Base-by-base conservation (phyloP, 495 filamentous ascomycete genomes). In the Penicillium malachiteum region DNA sequence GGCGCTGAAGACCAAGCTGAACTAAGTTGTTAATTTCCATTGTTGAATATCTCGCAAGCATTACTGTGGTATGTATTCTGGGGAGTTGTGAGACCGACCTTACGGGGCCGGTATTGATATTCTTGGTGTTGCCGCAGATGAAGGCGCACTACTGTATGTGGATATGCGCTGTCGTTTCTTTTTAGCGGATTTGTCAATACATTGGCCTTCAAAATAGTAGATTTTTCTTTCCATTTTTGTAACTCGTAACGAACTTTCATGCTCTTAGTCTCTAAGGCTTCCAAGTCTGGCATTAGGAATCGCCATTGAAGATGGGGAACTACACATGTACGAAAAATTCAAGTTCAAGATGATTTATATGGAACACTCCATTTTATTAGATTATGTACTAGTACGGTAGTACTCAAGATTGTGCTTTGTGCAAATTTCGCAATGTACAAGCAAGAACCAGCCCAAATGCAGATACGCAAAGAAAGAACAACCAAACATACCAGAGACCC, bases 1-100 rank as follows among this genome's bases (percentile, higher is more conserved):
- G 40, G 66, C 74, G 16, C 68, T 79, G 39, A 77, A 77, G 66
- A 68, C 65, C 60, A 77, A 78, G 57, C 54, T 74, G 56, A 67
- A 59, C 54, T 76, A 68, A 55, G 37, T 18, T 46, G 30, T 48
- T 45, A 30, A 16, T 45, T 14, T 18, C 35, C 34, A 47, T 50
- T 18, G 26, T 52, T 38, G 17, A 49, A n/a, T 41, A n/a, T 7
- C 49, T 44, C 55, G 44, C 40, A 38, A 18, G 11, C 41, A 40
- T 30, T 55, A 31, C 21, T 53, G 48, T 56, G 21, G 35, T 34
- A 50, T 51, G 40, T 48, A 31, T 55, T 30, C 21, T 39, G 43
- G 38, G 47, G 43, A 44, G 21, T 47, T 12, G 38, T 31, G 31
- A 33, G n/a, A 30, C 13, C 38, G 14, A 52, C 6, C n/a, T 52